phyloP scores from a whole-genome alignment of 2,329 filamentous ascomycete species.

The Cadophora gregata region DNA sequence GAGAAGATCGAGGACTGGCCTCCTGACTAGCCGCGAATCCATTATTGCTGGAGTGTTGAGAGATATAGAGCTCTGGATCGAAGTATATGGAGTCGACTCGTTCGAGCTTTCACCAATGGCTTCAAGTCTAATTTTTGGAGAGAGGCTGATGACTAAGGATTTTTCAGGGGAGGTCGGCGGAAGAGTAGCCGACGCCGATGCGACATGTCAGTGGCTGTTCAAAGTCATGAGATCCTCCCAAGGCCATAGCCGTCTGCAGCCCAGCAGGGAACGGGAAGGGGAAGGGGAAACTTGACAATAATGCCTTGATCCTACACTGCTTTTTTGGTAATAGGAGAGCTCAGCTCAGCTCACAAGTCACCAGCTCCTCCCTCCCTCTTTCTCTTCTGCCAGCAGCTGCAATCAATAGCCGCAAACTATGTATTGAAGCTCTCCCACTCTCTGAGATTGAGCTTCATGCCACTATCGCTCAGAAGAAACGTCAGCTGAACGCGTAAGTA shows the following conservation, averaged over 20 bases:
- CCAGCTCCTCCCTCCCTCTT: constrained; percentile 12
- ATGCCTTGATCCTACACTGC: constrained; percentile 18
- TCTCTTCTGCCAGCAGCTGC: constrained; percentile 18
- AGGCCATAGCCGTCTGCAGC: background rate
- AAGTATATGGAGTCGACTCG: constrained; percentile 9
- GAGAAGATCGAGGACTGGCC: constrained; percentile 40
- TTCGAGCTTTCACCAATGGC: constrained; percentile 12
- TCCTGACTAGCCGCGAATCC: constrained; percentile 42
- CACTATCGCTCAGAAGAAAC: constrained; percentile 16
- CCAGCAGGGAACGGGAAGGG: constrained; percentile 18
- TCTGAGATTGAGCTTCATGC: constrained; percentile 16
- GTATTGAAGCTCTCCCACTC: constrained; percentile 22
- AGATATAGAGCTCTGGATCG: constrained; percentile 5
- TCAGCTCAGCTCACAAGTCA: constrained; percentile 33
- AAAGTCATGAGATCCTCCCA: constrained; percentile 28
- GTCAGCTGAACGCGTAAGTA: constrained; percentile 38
- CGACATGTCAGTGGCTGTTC: constrained; percentile 14
- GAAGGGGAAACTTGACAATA: constrained; percentile 18
- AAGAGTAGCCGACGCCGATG: background rate
- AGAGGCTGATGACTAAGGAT: constrained; percentile 10
- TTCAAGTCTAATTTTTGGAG: constrained; percentile 15
- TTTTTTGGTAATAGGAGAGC: constrained; percentile 22
- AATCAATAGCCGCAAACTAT: constrained; percentile 21
- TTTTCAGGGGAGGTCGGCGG: constrained; percentile 14
- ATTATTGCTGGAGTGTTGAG: constrained; percentile 32